Base-by-base conservation (phyloP, 352 stramenopile species). In the Pythium vanterpoolii region DNA sequence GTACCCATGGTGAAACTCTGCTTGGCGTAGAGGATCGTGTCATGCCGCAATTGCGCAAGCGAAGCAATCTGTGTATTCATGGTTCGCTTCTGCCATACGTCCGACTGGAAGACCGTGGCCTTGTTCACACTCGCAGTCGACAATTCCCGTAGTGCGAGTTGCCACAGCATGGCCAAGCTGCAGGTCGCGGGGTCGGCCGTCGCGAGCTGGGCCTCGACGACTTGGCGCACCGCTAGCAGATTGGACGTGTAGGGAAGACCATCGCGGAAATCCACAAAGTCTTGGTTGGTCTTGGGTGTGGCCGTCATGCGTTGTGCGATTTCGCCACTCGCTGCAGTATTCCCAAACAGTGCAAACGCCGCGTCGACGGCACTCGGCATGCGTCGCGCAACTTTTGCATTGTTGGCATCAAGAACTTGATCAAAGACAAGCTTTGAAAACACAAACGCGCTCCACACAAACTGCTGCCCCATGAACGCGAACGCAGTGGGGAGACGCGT, bases 1-100 rank as follows among this genome's bases (percentile, higher is more conserved):
- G 48, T 60, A 5, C 40, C 38, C 28, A 62, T 60, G 23, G 60
- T 57, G 18, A 63, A 62, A 31, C 49, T 60, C 31, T 69, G 65
- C 55, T 72, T 72, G 13, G 65, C 59, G 49, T 68, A 66, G 19
- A 72, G 39, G 26, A 72, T 62, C 48, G 65, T 72, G 42, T 72
- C 65, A 39, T 72, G 65, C 14, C 60, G 60, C 1, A 69, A 45
- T 31, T 72, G 54, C 16, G 55, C 31, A 10, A 69, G 60, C 31
- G 59, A 69, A 10, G 54, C 65, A 18, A 72, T 23, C 42, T 72
- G 65, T 4, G 65, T 69, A 31, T 72, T 69, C 55, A 72, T 68
- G 21, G 55, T 23, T n/a, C 65, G 60, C 18, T 30, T 50, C 44
- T 65, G 30, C 60, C 65, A 72, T 7, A 40, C 50, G 13, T 51